Conservation (phyloP, 78 protist genomes). For the Carpediemonas membranifera region DNA sequence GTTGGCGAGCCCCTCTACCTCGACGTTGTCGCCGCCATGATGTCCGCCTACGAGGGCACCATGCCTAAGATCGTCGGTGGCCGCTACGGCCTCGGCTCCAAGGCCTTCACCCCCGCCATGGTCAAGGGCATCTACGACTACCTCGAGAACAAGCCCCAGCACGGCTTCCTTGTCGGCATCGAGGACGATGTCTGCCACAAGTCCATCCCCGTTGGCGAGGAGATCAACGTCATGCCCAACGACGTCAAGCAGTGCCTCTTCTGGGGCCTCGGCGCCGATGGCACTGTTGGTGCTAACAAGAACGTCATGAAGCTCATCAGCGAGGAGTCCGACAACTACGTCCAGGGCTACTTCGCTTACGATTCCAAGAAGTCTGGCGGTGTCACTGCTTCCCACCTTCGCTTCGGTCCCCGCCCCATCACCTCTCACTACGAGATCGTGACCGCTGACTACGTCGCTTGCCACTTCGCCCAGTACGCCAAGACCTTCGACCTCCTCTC, state of each 20-base stretch:
- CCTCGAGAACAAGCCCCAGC: constrained; percentile 33
- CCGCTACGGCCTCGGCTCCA: too few species aligned
- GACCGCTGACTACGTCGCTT: constrained; percentile 52
- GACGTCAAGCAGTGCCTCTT: constrained; percentile 37
- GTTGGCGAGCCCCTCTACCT: constrained; percentile 54
- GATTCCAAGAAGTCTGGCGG: constrained; percentile 53
- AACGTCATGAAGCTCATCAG: too few species aligned
- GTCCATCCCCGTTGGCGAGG: constrained; percentile 25
- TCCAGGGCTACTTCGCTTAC: constrained; percentile 50
- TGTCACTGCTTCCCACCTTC: too few species aligned
- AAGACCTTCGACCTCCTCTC: constrained; percentile 22
- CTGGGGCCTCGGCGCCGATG: too few species aligned
- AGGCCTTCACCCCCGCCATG: too few species aligned
- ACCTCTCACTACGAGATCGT: constrained; percentile 38
- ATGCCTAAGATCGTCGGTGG: too few species aligned
- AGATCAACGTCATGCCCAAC: too few species aligned
- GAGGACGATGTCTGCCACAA: constrained; percentile 52
- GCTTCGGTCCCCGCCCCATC: constrained; percentile 39
- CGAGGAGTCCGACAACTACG: background rate
- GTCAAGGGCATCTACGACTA: too few species aligned
- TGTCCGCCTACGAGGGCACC: too few species aligned
- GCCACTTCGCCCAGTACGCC: constrained; percentile 40
- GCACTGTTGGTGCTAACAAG: too few species aligned
- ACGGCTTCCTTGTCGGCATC: constrained; percentile 49
- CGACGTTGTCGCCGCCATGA: constrained; percentile 40